Evolutionary conservation across 305 asterid genomes (phyloP).

Genomic region (Fraxinus velutina): DNA sequence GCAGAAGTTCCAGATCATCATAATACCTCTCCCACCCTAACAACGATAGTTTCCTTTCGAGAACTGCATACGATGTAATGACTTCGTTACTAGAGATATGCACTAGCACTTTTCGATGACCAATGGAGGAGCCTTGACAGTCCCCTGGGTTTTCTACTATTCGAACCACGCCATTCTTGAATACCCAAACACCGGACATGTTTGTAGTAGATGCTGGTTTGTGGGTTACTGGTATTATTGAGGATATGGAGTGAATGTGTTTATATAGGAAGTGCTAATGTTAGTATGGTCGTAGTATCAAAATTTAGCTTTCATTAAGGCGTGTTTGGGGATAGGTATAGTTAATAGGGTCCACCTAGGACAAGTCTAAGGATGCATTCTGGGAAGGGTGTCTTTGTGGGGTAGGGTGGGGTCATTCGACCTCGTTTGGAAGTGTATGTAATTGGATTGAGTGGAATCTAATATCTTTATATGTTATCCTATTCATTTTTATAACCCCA

Average conservation of each 20-base stretch:
- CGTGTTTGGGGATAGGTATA: not conserved
- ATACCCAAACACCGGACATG: conserved; percentile 52
- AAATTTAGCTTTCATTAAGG: not conserved
- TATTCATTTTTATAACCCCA: conserved; percentile 31
- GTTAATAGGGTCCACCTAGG: not conserved
- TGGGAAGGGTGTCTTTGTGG: not conserved
- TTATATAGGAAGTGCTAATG: conserved; percentile 35
- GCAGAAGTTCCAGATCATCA: conserved; percentile 66
- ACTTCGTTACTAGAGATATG: conserved; percentile 55
- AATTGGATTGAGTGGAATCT: conserved; percentile 48
- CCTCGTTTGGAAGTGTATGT: conserved; percentile 5
- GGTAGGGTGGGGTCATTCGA: not conserved
- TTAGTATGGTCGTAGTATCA: not conserved
- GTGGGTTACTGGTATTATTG: not conserved
- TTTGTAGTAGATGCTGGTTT: not conserved
- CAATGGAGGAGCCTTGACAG: conserved; percentile 21
- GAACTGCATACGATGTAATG: conserved; percentile 53
- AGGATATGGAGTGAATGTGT: not conserved
- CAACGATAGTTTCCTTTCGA: conserved; percentile 42
- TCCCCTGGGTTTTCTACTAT: conserved; percentile 70
- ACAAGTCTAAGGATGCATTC: not conserved
- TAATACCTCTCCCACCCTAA: conserved; percentile 86
- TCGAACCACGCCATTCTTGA: conserved; percentile 68
- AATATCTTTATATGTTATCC: conserved; percentile 25
- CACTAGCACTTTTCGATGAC: conserved; percentile 47